Evolutionary conservation across 768 basidiomycete species (phyloP).

Genomic region (Phaeotremella skinneri): DNA sequence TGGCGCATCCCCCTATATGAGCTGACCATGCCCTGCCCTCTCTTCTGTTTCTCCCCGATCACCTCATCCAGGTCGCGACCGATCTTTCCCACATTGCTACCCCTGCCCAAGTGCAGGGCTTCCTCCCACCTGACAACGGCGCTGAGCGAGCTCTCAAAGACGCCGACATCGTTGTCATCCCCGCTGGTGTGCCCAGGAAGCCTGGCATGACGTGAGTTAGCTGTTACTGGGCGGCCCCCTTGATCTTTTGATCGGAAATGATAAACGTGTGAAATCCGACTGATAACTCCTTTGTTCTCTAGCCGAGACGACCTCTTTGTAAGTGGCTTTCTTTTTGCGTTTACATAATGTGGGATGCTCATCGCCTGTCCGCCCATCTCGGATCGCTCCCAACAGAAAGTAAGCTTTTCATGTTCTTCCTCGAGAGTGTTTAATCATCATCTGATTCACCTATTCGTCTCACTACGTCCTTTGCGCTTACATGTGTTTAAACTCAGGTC

Average conservation of each 20-base stretch:
- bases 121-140: slow-evolving; percentile 45
- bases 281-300: not conserved
- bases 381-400: slow-evolving; percentile 18
- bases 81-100: slow-evolving; percentile 95
- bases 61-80: slow-evolving; percentile 63
- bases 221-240: too few relatives aligned
- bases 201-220: slow-evolving; percentile 57
- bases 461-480: too few relatives aligned
- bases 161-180: slow-evolving; percentile 90
- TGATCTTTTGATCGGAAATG: too few relatives aligned
- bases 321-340: slow-evolving; percentile 15
- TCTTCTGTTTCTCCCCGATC: not conserved
- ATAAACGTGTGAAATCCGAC: slow-evolving; percentile 48
- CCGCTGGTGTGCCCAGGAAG: slow-evolving; percentile 98
- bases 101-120: slow-evolving; percentile 64
- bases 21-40: not conserved
- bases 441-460: too few relatives aligned
- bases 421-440: too few relatives aligned
- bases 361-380: not conserved
- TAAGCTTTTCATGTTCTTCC: slow-evolving; percentile 12
- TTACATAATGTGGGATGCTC: slow-evolving; percentile 54
- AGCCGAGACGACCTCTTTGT: slow-evolving; percentile 53
- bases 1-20: too few relatives aligned
- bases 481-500: slow-evolving; percentile 59
- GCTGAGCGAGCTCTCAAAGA: slow-evolving; percentile 69